Evolutionary conservation across 2,329 filamentous ascomycete genomes (phyloP), one percentile per base, ranked within the genome.

Genomic region (Curvularia eragrostidis): DNA sequence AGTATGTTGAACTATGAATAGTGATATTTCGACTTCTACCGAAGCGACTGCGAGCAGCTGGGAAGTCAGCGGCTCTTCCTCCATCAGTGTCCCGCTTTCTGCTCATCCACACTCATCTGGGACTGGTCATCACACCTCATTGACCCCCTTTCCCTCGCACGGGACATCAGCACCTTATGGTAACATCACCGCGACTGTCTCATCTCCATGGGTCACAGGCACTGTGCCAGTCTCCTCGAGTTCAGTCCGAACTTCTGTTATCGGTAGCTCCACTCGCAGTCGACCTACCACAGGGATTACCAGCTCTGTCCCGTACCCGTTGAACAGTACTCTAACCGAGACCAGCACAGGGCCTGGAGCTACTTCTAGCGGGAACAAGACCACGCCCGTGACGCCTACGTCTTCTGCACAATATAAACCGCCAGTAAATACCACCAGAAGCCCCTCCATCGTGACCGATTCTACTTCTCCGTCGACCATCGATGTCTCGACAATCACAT

Each of bases 1-100:
- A 26, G 57, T 36, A 55, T 63, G 23, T 3, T 42, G 23, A 42
- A 3, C 67, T 41, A 10, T 46, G 15, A 19, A 26, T 36, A 66
- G 59, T 32, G 36, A 46, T n/a, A 48, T 24, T 8, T 23, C 19
- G 9, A 38, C 64, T 12, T 61, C 49, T 23, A 69, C 64, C 1
- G 66, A 66, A 10, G 66, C 58, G 26, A 64, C 62, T 23, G 54
- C 59, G 10, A 63, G 61, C 10, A 71, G 65, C 59, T 71, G 58
- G 39, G 59, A 50, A n/a, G 21, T 44, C 32, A 51, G 30, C 34
- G 51, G 56, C 21, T 57, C 62, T 19, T 54, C 61, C 5, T 53
- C 61, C 1, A 30, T 48, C 10, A 49, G 44, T 24, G 4, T 61
- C n/a, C 41, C 61, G 13, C 30, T 62, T 5, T 57, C 59, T 7